Evolutionary conservation across 306 rosid species (phyloP).

Genomic region (Styphnolobium japonicum): DNA sequence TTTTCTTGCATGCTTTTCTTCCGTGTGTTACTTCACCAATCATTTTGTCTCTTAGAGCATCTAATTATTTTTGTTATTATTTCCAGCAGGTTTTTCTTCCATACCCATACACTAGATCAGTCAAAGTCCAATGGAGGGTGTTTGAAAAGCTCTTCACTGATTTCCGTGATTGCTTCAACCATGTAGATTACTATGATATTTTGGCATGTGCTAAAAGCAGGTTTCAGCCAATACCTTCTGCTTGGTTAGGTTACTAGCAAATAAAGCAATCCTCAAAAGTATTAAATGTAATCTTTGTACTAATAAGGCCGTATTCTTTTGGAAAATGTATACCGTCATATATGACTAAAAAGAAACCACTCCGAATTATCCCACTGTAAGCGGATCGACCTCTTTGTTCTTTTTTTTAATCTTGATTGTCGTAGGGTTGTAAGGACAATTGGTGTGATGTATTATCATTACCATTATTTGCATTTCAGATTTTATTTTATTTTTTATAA

Average conservation of each 20-base stretch:
- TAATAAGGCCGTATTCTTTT: conserved; percentile 1
- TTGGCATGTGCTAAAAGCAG: conserved; percentile 72
- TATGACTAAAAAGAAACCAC: not conserved
- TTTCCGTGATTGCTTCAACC: conserved; percentile 75
- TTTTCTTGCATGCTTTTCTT: not conserved
- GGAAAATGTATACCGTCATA: not conserved
- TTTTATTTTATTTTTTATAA: not conserved
- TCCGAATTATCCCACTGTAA: not conserved
- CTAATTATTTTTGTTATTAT: not conserved
- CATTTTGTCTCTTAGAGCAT: not conserved
- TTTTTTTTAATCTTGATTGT: not conserved
- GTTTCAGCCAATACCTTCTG: conserved; percentile 76
- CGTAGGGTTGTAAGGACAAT: not conserved
- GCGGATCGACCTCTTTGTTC: not conserved
- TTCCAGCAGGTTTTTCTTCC: conserved; percentile 71
- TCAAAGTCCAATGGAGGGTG: conserved; percentile 81
- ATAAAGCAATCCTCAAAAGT: not conserved
- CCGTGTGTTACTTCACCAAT: not conserved
- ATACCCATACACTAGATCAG: conserved; percentile 63
- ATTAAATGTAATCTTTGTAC: not conserved
- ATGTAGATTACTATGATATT: conserved; percentile 61
- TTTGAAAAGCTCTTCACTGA: conserved; percentile 86
- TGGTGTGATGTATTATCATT: not conserved
- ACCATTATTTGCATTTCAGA: not conserved
- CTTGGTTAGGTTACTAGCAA: conserved; percentile 69